phyloP scores from a whole-genome alignment of 1,284 basidiomycete species.

The Volvariella volvacea region DNA sequence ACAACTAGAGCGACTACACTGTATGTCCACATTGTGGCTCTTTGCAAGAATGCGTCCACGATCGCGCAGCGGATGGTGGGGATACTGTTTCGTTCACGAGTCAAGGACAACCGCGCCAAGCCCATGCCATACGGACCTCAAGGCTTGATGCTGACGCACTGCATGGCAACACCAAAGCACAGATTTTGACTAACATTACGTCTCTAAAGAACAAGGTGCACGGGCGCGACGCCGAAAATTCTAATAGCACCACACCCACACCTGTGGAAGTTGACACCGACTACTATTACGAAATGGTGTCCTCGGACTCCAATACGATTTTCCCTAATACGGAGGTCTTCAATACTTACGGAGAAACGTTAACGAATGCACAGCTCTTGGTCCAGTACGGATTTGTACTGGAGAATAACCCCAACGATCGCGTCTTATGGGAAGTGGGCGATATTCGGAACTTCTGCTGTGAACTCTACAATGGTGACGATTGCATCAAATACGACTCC shows the following conservation, averaged over 20 bases:
- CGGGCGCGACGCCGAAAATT: too few relatives aligned
- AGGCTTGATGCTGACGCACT: not conserved
- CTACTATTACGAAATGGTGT: conserved; percentile 57
- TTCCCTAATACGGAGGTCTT: conserved; percentile 59
- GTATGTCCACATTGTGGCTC: conserved; percentile 82
- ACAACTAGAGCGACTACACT: conserved; percentile 66
- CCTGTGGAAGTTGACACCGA: too few relatives aligned
- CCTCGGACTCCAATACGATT: conserved; percentile 37
- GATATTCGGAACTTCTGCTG: conserved; percentile 24
- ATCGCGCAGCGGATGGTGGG: conserved; percentile 27
- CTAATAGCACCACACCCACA: too few relatives aligned
- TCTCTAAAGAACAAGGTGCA: too few relatives aligned
- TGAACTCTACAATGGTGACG: not conserved
- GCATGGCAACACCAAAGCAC: conserved; percentile 3
- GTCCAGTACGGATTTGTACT: conserved; percentile 72
- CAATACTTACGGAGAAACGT: conserved; percentile 78
- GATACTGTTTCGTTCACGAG: too few relatives aligned
- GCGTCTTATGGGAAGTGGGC: conserved; percentile 38
- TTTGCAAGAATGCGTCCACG: conserved; percentile 68
- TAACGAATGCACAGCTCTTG: conserved; percentile 68
- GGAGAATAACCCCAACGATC: conserved; percentile 56
- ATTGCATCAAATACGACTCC: too few relatives aligned
- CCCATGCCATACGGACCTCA: too few relatives aligned
- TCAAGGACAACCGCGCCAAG: too few relatives aligned
- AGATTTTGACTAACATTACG: conserved; percentile 6